phyloP scores from a whole-genome alignment of 257 asterid species.

The Solanum chiquidenum region DNA sequence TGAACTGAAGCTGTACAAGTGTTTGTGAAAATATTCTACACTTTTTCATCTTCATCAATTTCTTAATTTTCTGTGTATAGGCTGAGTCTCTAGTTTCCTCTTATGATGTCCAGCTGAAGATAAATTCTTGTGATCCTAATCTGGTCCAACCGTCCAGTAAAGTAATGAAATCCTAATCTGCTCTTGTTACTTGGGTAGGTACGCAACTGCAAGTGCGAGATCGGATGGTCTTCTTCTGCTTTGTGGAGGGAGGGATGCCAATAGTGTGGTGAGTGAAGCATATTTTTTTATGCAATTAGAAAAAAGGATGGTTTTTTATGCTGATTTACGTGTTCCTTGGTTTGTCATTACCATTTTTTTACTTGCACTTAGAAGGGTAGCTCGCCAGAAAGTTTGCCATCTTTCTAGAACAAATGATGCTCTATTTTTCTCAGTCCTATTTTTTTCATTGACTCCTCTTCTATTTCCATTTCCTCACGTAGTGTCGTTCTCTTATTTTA shows the following conservation, averaged over 20 bases:
- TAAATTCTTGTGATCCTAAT: not conserved
- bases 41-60: not conserved
- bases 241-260: slow-evolving; percentile 99
- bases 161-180: not conserved
- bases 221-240: slow-evolving; percentile 99
- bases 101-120: not conserved
- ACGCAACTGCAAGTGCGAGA: slow-evolving; percentile 99
- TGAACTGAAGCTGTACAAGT: not conserved
- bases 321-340: not conserved
- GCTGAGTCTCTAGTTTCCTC: not conserved
- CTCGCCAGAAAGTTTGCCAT: not conserved
- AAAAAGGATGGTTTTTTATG: not conserved
- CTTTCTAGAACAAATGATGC: not conserved
- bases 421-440: not conserved
- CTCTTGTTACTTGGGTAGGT: slow-evolving; percentile 35
- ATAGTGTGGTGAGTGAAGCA: slow-evolving; percentile 73
- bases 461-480: not conserved
- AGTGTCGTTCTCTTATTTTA: not conserved
- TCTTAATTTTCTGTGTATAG: not conserved
- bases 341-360: not conserved
- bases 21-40: not conserved
- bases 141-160: not conserved
- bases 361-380: not conserved
- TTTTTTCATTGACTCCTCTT: not conserved
- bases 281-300: not conserved